phyloP scores from a whole-genome alignment of 2,329 filamentous ascomycete species.

The Pyrenochaeta sp. region DNA sequence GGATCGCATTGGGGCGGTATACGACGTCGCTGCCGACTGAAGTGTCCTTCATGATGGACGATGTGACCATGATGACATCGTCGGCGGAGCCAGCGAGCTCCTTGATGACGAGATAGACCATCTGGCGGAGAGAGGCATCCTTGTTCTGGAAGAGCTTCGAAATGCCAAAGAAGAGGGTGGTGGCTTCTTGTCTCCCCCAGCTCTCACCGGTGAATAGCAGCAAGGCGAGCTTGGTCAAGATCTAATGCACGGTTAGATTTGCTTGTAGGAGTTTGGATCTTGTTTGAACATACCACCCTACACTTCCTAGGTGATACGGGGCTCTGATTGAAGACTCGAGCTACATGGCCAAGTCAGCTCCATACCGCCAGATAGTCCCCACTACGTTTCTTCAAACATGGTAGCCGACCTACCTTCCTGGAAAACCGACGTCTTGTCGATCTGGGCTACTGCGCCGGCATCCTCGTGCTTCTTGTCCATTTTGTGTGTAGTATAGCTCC shows the following conservation, averaged over 20 bases:
- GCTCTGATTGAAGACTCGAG: constrained; percentile 96
- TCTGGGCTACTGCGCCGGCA: constrained; percentile 93
- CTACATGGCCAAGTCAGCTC: constrained; percentile 58
- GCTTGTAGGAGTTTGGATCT: too few relatives aligned
- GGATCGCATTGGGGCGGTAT: constrained; percentile 90
- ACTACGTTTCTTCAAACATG: constrained; percentile 3
- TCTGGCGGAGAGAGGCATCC: constrained; percentile 95
- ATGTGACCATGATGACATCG: constrained; percentile 99
- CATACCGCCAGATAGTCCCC: constrained; percentile 13
- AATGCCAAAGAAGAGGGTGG: constrained; percentile 95
- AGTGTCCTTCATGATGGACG: constrained; percentile 99
- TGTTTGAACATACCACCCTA: constrained; percentile 81
- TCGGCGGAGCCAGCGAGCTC: constrained; percentile 94
- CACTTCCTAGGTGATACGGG: constrained; percentile 97
- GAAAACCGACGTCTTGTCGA: constrained; percentile 97
- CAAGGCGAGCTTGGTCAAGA: constrained; percentile 92
- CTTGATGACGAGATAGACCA: constrained; percentile 98
- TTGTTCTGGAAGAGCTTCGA: constrained; percentile 99
- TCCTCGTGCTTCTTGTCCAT: constrained; percentile 97
- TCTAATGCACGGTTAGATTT: too few relatives aligned
- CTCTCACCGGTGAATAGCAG: constrained; percentile 96
- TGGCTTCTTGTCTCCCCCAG: constrained; percentile 97
- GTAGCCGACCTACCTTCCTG: constrained; percentile 80
- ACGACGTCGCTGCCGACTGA: constrained; percentile 87
- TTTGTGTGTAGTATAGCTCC: constrained; percentile 28